Conservation (phyloP, 441 rosid genomes). For the Euphorbia celastroides region DNA sequence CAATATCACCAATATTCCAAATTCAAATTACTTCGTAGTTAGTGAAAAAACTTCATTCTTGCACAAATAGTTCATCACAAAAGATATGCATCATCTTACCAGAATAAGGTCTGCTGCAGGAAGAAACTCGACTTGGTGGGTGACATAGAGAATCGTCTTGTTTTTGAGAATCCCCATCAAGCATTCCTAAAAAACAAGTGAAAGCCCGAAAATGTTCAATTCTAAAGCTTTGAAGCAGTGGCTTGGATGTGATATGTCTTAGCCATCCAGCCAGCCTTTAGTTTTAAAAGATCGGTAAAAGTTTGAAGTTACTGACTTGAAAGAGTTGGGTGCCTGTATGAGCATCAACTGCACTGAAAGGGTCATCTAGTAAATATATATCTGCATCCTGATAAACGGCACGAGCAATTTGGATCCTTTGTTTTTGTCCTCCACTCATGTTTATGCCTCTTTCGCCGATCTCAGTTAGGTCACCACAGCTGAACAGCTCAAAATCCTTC, state of each 20-base stretch:
- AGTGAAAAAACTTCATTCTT: too few species aligned
- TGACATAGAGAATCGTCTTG: constrained; percentile 81
- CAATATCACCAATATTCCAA: neutral
- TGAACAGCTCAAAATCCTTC: constrained; percentile 84
- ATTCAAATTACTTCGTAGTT: too few species aligned
- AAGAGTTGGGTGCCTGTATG: constrained; percentile 95
- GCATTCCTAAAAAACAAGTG: constrained; percentile 56
- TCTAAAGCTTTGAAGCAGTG: neutral
- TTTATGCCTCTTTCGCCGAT: constrained; percentile 98
- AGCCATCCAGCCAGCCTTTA: too few species aligned
- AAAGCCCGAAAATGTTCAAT: neutral
- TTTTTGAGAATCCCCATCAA: constrained; percentile 83
- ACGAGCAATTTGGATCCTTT: constrained; percentile 94
- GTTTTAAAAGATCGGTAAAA: neutral
- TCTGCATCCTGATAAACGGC: constrained; percentile 96
- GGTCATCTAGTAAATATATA: constrained; percentile 88
- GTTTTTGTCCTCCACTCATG: constrained; percentile 99
- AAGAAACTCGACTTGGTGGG: constrained; percentile 99
- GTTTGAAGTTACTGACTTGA: constrained; percentile 37
- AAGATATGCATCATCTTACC: too few species aligned
- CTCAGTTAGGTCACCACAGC: constrained; percentile 78
- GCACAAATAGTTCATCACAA: too few species aligned
- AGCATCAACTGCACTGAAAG: constrained; percentile 98
- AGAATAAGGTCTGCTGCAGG: constrained; percentile 95
- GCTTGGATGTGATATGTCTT: neutral